Evolutionary conservation across 345 rosid genomes (phyloP).

Genomic region (Geranium rotundifolium): DNA sequence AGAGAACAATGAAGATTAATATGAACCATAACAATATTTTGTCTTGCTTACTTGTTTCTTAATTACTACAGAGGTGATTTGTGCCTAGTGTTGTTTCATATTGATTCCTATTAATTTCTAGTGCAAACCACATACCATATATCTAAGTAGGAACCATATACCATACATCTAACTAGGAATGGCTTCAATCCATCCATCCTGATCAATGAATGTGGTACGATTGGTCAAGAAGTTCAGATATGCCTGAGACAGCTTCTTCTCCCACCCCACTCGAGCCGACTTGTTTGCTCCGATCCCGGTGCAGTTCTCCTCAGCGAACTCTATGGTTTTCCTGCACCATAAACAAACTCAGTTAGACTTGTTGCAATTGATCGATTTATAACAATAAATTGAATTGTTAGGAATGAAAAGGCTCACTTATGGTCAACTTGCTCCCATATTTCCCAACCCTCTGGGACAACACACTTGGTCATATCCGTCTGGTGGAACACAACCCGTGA

Average conservation of each 20-base stretch:
- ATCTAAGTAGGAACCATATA: too few relatives aligned
- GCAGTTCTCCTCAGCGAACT: constrained; percentile 26
- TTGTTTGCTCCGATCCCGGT: constrained; percentile 37
- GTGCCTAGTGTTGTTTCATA: too few relatives aligned
- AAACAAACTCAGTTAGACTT: too few relatives aligned
- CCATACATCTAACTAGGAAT: too few relatives aligned
- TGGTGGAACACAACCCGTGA: constrained; percentile 48
- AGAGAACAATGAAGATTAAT: too few relatives aligned
- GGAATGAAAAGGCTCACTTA: constrained; percentile 21
- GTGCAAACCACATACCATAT: too few relatives aligned
- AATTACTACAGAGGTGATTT: too few relatives aligned
- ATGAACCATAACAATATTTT: too few relatives aligned
- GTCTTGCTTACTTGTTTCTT: too few relatives aligned
- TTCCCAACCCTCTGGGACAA: constrained; percentile 36
- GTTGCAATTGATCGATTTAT: background rate
- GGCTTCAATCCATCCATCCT: constrained; percentile 18
- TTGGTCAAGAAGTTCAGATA: constrained; percentile 13
- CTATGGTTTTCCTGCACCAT: constrained; percentile 2
- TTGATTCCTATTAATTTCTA: too few relatives aligned
- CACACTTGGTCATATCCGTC: constrained; percentile 19
- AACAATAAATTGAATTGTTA: background rate
- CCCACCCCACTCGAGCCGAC: constrained; percentile 33
- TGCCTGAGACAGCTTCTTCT: constrained; percentile 9
- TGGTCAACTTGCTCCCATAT: too few relatives aligned
- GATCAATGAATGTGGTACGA: constrained; percentile 23